Percentiles rank a stretch among this genome's conserved stretches.
Conservation (phyloP, 1,284 basidiomycete species). For the Ceratobasidium sp. region DNA sequence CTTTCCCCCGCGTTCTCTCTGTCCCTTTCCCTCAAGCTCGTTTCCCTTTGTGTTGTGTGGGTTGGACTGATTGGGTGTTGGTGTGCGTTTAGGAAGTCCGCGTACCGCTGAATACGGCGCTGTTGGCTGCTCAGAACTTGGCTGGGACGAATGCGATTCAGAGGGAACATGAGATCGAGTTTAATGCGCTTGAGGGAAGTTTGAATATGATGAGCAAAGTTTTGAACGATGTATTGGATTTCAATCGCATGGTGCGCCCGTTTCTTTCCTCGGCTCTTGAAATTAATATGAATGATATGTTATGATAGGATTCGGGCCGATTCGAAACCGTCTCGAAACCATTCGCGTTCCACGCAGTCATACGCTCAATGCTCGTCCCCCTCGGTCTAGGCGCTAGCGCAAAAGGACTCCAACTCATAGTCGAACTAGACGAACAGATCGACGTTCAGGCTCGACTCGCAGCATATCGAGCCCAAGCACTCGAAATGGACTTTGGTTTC, state of each 20-base stretch:
- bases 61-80: constrained; percentile 58
- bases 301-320: constrained; percentile 64
- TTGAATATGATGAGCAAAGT: constrained; percentile 94
- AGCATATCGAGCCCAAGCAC: constrained; percentile 69
- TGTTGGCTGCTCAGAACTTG: constrained; percentile 91
- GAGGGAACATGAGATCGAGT: constrained; percentile 79
- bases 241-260: constrained; percentile 53
- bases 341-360: constrained; percentile 86
- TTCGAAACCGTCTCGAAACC: constrained; percentile 83
- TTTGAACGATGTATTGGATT: constrained; percentile 88
- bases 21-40: too few species aligned
- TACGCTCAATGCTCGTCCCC: constrained; percentile 83
- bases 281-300: constrained; percentile 57
- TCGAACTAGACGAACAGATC: constrained; percentile 79
- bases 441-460: constrained; percentile 73
- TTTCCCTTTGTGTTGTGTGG: background rate
- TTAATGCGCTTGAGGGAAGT: constrained; percentile 83
- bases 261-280: too few species aligned
- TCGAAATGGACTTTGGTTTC: constrained; percentile 25
- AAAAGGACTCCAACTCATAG: constrained; percentile 75
- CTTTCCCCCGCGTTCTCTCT: too few species aligned
- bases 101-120: constrained; percentile 89
- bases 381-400: constrained; percentile 81
- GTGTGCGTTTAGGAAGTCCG: constrained; percentile 66
- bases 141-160: constrained; percentile 74